Evolutionary conservation across 805 yeast genomes (phyloP).

Genomic region (Yarrowia deformans): DNA sequence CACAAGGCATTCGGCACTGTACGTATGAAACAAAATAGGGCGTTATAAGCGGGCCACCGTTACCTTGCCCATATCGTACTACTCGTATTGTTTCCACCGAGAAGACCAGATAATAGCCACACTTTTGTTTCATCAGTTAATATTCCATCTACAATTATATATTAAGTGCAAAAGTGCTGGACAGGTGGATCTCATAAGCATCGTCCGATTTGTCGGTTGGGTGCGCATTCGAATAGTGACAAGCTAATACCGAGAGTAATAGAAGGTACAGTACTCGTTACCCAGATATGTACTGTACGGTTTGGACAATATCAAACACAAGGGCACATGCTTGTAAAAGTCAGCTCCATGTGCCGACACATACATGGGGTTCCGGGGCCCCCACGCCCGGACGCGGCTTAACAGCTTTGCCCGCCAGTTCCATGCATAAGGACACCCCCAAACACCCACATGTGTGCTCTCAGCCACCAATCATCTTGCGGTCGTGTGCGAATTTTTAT

Average conservation of each 20-base stretch:
- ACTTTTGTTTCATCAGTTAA: slow-evolving; percentile 9
- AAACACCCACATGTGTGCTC: not conserved
- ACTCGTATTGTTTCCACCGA: not conserved
- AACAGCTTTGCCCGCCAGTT: too few species aligned
- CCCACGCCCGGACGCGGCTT: too few species aligned
- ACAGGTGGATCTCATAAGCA: slow-evolving; percentile 7
- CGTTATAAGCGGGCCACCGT: slow-evolving; percentile 15
- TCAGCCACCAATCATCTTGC: not conserved
- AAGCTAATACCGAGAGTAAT: too few species aligned
- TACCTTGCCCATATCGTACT: not conserved
- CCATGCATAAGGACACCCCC: not conserved
- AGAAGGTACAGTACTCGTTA: too few species aligned
- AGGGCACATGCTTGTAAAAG: too few species aligned
- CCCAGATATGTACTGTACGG: too few species aligned
- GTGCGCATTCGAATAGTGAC: too few species aligned
- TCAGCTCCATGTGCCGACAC: too few species aligned
- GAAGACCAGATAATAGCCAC: not conserved
- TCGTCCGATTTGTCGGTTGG: not conserved
- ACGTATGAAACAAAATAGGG: not conserved
- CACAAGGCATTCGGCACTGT: not conserved
- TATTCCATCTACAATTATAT: not conserved
- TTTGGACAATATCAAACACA: too few species aligned
- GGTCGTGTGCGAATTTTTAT: not conserved
- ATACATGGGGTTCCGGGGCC: too few species aligned
- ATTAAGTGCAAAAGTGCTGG: slow-evolving; percentile 1